phyloP scores from a whole-genome alignment of 1,284 basidiomycete species.

The Pseudozyma sp. region DNA sequence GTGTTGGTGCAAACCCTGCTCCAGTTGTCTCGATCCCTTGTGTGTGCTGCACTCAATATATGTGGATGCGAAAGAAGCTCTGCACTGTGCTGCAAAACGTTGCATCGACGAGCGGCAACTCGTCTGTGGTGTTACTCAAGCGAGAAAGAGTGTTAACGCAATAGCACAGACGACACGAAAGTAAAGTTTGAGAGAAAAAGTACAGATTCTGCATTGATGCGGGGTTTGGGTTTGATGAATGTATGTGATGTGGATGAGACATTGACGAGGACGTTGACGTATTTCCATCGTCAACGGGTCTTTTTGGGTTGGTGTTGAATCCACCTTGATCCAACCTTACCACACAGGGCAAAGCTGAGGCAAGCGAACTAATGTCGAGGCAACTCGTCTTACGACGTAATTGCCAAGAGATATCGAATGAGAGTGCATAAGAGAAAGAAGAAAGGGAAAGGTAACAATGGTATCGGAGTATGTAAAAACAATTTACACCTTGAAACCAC shows the following conservation, averaged over 20 bases:
- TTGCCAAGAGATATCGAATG: not conserved
- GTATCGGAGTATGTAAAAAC: conserved; percentile 1
- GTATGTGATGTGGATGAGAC: not conserved
- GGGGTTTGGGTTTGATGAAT: conserved; percentile 7
- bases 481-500: conserved; percentile 70
- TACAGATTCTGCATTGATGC: conserved; percentile 53
- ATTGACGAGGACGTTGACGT: not conserved
- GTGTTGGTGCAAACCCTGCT: no score
- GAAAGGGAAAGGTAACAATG: not conserved
- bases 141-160: not conserved
- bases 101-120: not conserved
- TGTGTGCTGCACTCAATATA: no score
- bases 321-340: not conserved
- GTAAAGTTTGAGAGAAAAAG: conserved; percentile 20
- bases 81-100: no score
- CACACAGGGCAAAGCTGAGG: not conserved
- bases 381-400: not conserved
- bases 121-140: not conserved
- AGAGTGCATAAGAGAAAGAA: conserved; percentile 3
- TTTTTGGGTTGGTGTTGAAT: not conserved
- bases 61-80: no score
- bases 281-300: not conserved
- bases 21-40: no score
- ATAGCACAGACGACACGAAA: not conserved
- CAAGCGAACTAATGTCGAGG: not conserved